These are phyloP conservation scores for Trichoderma simmonsii DNA, from an alignment of 2,329 filamentous ascomycete species.

Conservation along the genomic window DNA sequence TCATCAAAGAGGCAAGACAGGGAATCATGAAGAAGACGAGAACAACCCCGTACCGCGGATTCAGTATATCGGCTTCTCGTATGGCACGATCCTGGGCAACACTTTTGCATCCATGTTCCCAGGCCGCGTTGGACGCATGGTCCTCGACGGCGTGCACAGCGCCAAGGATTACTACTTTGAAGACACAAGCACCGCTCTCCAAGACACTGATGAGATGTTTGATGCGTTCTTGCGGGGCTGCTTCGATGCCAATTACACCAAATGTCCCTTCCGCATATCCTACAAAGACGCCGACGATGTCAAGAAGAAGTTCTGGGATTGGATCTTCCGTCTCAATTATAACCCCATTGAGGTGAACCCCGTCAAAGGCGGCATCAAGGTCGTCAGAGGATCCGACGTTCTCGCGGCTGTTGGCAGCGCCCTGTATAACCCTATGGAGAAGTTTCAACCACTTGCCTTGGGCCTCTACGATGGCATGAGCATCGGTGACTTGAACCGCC, in stretches of 20 bases:
- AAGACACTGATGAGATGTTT: conserved; percentile 36
- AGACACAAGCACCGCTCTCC: conserved; percentile 29
- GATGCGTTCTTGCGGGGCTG: conserved; percentile 36
- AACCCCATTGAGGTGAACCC: conserved; percentile 25
- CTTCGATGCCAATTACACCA: conserved; percentile 26
- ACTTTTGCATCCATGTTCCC: conserved; percentile 35
- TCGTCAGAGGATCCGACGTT: conserved; percentile 33
- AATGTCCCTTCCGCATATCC: conserved; percentile 32
- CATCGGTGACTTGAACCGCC: conserved; percentile 15
- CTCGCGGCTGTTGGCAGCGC: conserved; percentile 26
- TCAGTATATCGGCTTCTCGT: conserved; percentile 49
- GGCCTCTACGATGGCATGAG: conserved; percentile 22
- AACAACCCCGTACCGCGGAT: conserved; percentile 25
- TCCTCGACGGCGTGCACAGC: conserved; percentile 40
- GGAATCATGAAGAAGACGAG: not conserved
- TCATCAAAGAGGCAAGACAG: not conserved
- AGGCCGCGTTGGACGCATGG: conserved; percentile 37
- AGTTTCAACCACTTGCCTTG: conserved; percentile 17
- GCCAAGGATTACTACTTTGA: conserved; percentile 33
- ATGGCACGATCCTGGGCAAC: conserved; percentile 35
- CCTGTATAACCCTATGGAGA: conserved; percentile 30
- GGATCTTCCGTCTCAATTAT: conserved; percentile 28
- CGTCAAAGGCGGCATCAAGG: conserved; percentile 21
- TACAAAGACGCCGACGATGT: conserved; percentile 24
- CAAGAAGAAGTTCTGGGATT: conserved; percentile 29